Conservation (phyloP, 768 basidiomycete species). For the Tulasnella sp. region DNA sequence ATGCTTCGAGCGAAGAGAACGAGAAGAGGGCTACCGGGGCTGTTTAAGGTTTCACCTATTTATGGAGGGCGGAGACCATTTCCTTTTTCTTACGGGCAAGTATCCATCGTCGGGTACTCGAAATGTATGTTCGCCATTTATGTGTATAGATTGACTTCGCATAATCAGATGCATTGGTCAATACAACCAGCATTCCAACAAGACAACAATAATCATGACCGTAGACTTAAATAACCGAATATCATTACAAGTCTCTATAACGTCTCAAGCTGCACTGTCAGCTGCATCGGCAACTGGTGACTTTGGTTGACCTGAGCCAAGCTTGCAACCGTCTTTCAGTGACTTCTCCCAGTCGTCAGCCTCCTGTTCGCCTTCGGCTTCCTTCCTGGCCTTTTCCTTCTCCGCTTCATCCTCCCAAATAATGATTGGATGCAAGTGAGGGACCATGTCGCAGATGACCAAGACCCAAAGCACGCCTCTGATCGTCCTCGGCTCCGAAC, state of each 20-base stretch:
- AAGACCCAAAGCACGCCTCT: neutral
- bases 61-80: neutral
- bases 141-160: neutral
- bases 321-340: neutral
- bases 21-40: neutral
- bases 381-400: neutral
- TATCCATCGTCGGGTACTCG: neutral
- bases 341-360: neutral
- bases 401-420: neutral
- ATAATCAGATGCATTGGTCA: neutral
- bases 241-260: neutral
- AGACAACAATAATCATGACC: neutral
- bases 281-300: neutral
- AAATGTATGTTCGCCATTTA: neutral
- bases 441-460: neutral
- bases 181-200: neutral
- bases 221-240: neutral
- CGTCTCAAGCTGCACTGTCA: neutral
- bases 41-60: neutral
- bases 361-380: neutral
- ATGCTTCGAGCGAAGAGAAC: neutral
- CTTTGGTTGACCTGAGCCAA: neutral
- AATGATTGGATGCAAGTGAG: neutral
- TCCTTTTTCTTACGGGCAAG: neutral
- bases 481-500: neutral